Evolutionary conservation across 2,329 filamentous ascomycete species (phyloP), one percentile per base, ranked within the genome.

Genomic region (Sporothrix schenckii): DNA sequence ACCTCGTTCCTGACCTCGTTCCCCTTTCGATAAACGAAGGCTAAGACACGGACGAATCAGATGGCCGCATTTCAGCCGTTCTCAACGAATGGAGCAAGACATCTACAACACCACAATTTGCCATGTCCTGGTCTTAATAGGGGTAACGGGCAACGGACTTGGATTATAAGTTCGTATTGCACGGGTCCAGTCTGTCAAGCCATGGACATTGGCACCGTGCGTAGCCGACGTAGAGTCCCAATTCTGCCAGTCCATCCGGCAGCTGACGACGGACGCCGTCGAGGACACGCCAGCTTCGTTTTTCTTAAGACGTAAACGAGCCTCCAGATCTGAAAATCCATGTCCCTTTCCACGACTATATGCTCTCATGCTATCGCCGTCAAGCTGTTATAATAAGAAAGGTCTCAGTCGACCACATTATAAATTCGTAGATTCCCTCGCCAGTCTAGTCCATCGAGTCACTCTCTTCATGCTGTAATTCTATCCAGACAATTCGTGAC

Each of bases 171-270:
- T 54, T 9, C 52, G 21, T 54, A 54, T 54, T 54, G 1, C 52
- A 13, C 52, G 52, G 21, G 52, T 54, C 52, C 52, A 54, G 52
- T 24, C 24, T 27, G 52, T 54, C 52, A 54, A 54, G 52, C n/a
- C 52, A 54, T 54, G 21, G 52, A 9, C 10, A 21, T 9, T 54
- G 52, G 52, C 27, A 27, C 14, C 52, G 52, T 54, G 21, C 52
- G 13, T 24, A 24, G 24, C 24, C 24, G 24, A 24, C 24, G 1
- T 24, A 24, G 52, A 27, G 52, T 54, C 52, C 21, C 21, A n/a
- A 53, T 53, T n/a, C 9, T 13, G 52, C 14, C 52, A 54, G 52
- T 13, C 14, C 10, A 54, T 14, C 14, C 4, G 27, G 4, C 27
- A 30, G 4, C 27, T 27, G 52, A 54, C 5, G 52, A 27, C 21